These are phyloP conservation scores for Phytophthora vignae DNA, from an alignment of 352 stramenopile species.

Conservation along the genomic window DNA sequence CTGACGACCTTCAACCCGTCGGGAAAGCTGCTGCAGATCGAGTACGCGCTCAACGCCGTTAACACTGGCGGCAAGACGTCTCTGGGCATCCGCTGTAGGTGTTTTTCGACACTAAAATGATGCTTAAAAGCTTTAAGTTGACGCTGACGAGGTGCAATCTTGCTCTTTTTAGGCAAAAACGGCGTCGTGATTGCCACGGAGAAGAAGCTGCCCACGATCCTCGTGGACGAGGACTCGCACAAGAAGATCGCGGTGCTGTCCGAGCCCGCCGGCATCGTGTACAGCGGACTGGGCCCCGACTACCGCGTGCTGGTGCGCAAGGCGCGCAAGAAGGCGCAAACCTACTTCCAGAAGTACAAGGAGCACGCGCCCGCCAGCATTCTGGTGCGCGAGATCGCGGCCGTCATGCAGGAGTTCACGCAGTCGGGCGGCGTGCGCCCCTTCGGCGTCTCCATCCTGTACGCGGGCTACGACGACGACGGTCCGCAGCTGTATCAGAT, in stretches of 20 bases:
- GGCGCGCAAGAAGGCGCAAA: constrained; percentile 96
- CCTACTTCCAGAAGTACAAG: constrained; percentile 96
- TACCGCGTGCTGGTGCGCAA: constrained; percentile 98
- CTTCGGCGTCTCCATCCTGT: constrained; percentile 98
- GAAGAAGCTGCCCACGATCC: constrained; percentile 96
- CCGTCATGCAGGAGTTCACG: constrained; percentile 99
- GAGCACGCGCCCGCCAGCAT: constrained; percentile 95
- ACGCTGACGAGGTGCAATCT: neutral
- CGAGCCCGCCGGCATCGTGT: constrained; percentile 94
- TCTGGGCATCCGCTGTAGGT: constrained; percentile 96
- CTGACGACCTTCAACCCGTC: constrained; percentile 99
- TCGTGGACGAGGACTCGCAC: constrained; percentile 96
- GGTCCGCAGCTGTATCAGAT: constrained; percentile 98
- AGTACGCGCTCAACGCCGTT: constrained; percentile 99
- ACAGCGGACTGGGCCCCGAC: constrained; percentile 98
- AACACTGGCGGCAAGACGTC: constrained; percentile 97
- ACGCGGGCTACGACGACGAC: constrained; percentile 98
- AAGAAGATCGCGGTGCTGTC: constrained; percentile 97
- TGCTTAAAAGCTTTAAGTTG: neutral
- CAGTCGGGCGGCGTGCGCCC: constrained; percentile 97
- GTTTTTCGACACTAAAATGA: neutral
- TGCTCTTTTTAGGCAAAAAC: constrained; percentile 91
- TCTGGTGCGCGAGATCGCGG: constrained; percentile 96
- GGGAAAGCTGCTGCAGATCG: constrained; percentile 99
- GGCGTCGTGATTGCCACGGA: constrained; percentile 99